phyloP scores from a whole-genome alignment of 345 rosid species.

The Schrenkiella parvula region DNA sequence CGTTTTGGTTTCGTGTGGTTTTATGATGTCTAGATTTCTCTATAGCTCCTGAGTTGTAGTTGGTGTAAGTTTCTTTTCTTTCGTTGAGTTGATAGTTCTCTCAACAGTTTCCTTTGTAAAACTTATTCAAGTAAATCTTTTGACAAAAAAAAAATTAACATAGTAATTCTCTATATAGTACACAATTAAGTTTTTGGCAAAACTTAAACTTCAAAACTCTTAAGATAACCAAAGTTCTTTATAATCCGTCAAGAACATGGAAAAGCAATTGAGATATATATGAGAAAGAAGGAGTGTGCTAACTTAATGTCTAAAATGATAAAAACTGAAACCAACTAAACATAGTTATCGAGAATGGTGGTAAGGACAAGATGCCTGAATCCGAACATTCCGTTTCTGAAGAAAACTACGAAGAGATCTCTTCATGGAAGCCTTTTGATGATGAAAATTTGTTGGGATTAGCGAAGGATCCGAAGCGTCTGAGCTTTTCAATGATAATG shows the following conservation, averaged over 20 bases:
- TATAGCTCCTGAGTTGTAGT: no score
- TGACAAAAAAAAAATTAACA: no score
- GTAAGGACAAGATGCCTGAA: conserved; percentile 19
- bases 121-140: no score
- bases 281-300: not conserved
- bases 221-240: not conserved
- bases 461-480: not conserved
- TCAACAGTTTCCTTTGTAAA: no score
- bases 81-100: no score
- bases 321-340: not conserved
- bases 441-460: not conserved
- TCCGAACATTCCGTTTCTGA: conserved; percentile 19
- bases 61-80: no score
- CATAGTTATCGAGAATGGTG: not conserved
- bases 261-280: not conserved
- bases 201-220: not conserved
- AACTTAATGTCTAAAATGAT: not conserved
- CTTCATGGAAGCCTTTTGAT: conserved; percentile 21
- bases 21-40: no score
- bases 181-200: not conserved
- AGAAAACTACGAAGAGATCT: conserved; percentile 28
- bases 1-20: no score
- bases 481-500: not conserved
- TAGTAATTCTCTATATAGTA: not conserved
- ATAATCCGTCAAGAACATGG: not conserved